Conservation (phyloP, 495 filamentous ascomycete genomes). For the Aspergillus conjunctus region DNA sequence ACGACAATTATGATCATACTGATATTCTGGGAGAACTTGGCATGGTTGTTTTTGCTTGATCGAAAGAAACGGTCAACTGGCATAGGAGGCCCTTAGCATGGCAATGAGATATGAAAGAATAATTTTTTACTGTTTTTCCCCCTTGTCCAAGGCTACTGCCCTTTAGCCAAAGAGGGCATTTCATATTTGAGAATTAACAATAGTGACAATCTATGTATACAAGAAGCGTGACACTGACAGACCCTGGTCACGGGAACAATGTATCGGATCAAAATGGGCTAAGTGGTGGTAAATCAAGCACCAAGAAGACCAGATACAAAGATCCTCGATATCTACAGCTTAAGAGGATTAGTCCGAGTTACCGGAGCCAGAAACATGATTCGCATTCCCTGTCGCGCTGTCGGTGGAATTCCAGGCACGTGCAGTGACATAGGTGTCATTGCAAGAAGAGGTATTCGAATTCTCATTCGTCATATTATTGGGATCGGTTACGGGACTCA, state of each 20-base stretch:
- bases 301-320: not conserved
- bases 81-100: too few relatives aligned
- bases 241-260: too few relatives aligned
- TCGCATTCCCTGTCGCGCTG: conserved; percentile 6
- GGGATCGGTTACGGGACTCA: conserved; percentile 9
- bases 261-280: too few relatives aligned
- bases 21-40: not conserved
- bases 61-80: too few relatives aligned
- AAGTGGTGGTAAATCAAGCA: not conserved
- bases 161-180: too few relatives aligned
- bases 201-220: too few relatives aligned
- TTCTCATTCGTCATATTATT: conserved; percentile 15
- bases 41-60: too few relatives aligned
- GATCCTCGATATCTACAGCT: not conserved
- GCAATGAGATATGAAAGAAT: too few relatives aligned
- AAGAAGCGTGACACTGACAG: too few relatives aligned
- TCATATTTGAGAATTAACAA: too few relatives aligned
- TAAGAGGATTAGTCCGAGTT: not conserved
- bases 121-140: too few relatives aligned
- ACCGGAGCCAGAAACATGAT: not conserved
- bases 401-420: conserved; percentile 23
- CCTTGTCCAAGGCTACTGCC: too few relatives aligned
- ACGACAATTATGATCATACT: conserved; percentile 6
- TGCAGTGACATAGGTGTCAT: conserved; percentile 39
- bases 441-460: conserved; percentile 18